A percentile compares a stretch with the other conserved stretches of the same genome.
phyloP scores from a whole-genome alignment of 2,329 filamentous ascomycete genomes.

The Aspergillus ustus region DNA sequence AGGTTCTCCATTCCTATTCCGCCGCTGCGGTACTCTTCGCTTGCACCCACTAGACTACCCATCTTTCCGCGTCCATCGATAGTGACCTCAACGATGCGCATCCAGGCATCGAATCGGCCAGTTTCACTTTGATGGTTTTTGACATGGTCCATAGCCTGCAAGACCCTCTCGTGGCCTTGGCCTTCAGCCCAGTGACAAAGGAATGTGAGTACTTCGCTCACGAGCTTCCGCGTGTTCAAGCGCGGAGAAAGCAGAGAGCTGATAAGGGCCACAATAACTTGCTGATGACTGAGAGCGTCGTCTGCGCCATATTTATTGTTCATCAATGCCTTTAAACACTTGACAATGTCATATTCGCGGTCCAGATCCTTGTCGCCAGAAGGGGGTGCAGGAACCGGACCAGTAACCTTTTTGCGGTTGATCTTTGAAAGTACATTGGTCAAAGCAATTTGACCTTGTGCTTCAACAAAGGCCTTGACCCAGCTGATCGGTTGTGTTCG shows the following conservation, averaged over 20 bases:
- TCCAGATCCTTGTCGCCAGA: conserved; percentile 79
- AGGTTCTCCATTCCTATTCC: conserved; percentile 99
- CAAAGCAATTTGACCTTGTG: conserved; percentile 93
- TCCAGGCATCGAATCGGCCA: conserved; percentile 96
- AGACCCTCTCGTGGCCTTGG: conserved; percentile 87
- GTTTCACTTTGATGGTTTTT: conserved; percentile 89
- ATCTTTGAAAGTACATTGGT: conserved; percentile 93
- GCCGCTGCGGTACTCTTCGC: conserved; percentile 92
- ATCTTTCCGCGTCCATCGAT: conserved; percentile 97
- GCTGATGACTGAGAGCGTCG: conserved; percentile 87
- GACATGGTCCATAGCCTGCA: conserved; percentile 90
- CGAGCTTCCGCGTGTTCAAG: conserved; percentile 88
- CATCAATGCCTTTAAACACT: conserved; percentile 95
- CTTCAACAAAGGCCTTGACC: conserved; percentile 96
- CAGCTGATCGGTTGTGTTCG: conserved; percentile 96
- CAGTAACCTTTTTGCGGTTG: conserved; percentile 80
- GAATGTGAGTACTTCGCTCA: conserved; percentile 95
- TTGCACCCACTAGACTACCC: conserved; percentile 95
- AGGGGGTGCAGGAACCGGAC: conserved; percentile 67
- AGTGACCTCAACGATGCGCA: conserved; percentile 96
- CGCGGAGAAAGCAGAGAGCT: conserved; percentile 86
- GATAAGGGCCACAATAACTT: conserved; percentile 84
- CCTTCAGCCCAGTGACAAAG: conserved; percentile 92
- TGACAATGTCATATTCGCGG: conserved; percentile 94
- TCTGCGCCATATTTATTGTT: conserved; percentile 99